Conservation (phyloP, 257 asterid genomes). For the Dorcoceras hygrometricum region DNA sequence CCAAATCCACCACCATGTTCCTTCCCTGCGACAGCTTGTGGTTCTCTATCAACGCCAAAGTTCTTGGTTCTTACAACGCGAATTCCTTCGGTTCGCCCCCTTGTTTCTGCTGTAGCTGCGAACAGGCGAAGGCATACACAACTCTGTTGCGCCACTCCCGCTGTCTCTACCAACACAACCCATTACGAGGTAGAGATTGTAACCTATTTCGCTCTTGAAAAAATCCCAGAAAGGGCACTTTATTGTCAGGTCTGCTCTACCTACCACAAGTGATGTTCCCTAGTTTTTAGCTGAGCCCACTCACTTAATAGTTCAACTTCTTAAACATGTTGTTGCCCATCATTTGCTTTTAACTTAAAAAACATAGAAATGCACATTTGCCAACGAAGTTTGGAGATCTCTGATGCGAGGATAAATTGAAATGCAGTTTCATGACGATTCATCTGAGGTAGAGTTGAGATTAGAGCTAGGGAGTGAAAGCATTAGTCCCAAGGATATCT, state of each 20-base stretch:
- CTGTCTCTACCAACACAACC: conserved; percentile 54
- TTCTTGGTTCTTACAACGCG: conserved; percentile 19
- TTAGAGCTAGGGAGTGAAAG: conserved; percentile 59
- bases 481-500: conserved; percentile 51
- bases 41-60: conserved; percentile 29
- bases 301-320: neutral
- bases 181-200: conserved; percentile 58
- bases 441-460: conserved; percentile 83
- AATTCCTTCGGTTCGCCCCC: conserved; percentile 26
- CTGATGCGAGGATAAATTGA: conserved; percentile 18
- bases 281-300: too few species aligned
- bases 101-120: conserved; percentile 17
- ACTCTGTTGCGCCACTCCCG: conserved; percentile 45
- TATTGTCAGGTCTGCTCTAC: too few species aligned
- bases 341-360: too few species aligned
- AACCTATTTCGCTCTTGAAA: neutral
- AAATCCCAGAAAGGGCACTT: neutral
- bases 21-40: conserved; percentile 1
- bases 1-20: conserved; percentile 26
- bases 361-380: neutral
- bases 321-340: neutral
- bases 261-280: too few species aligned
- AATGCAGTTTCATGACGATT: conserved; percentile 76
- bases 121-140: conserved; percentile 32
- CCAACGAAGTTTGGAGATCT: conserved; percentile 11